phyloP scores from a whole-genome alignment of 768 basidiomycete genomes.

The Suillus decipiens region DNA sequence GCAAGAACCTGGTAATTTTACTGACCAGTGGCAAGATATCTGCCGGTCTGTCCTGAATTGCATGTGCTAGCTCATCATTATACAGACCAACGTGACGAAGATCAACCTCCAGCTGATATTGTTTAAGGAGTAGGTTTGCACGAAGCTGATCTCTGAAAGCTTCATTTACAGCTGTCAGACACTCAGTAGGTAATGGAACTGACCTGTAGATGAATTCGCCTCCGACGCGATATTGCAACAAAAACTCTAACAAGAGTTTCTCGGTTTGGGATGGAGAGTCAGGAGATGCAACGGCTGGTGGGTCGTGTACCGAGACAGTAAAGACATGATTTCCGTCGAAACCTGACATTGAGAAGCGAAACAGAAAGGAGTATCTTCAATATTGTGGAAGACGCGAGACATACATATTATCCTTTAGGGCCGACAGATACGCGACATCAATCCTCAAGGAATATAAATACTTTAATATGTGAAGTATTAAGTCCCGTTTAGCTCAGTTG shows the following conservation, averaged over 20 bases:
- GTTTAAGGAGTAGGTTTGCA: constrained; percentile 86
- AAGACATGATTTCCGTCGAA: constrained; percentile 84
- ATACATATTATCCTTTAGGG: constrained; percentile 27
- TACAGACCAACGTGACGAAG: constrained; percentile 76
- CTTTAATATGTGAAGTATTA: fast-evolving
- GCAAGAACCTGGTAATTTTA: constrained; percentile 6
- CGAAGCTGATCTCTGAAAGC: constrained; percentile 78
- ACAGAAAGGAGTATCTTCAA: constrained; percentile 5
- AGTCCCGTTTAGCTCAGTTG: constrained; percentile 47
- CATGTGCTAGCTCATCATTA: constrained; percentile 93
- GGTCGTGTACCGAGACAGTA: constrained; percentile 76
- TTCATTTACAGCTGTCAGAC: constrained; percentile 6
- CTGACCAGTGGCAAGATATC: constrained; percentile 86
- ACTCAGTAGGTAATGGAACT: constrained; percentile 20
- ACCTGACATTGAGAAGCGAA: constrained; percentile 65
- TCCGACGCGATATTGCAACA: constrained; percentile 84
- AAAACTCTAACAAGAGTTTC: constrained; percentile 79
- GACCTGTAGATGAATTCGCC: constrained; percentile 93
- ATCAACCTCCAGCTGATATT: constrained; percentile 85
- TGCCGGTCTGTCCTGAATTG: constrained; percentile 84
- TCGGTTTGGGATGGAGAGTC: constrained; percentile 83
- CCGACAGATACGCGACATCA: constrained; percentile 29
- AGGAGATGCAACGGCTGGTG: constrained; percentile 52
- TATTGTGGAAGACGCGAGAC: not conserved
- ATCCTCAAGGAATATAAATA: not conserved